Evolutionary conservation across 140 eudicot genomes (phyloP).

Genomic region (Oenanthe javanica): DNA sequence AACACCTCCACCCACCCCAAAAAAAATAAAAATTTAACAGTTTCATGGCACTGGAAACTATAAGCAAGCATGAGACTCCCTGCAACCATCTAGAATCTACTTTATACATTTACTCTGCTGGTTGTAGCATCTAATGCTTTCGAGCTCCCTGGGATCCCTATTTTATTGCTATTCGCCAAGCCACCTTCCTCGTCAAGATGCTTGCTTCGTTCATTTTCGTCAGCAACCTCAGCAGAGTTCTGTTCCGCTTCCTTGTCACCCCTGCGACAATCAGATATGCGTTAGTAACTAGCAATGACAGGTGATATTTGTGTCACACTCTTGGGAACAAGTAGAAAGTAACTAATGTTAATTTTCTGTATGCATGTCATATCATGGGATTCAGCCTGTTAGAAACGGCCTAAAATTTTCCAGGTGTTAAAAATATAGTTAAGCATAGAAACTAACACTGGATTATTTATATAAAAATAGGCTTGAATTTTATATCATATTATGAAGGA

Average conservation of each 20-base stretch:
- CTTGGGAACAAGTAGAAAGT: neutral
- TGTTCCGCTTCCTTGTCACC: slow-evolving; percentile 47
- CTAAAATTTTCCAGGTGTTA: neutral
- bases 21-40: too few relatives aligned
- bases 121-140: slow-evolving; percentile 18
- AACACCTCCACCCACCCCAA: too few relatives aligned
- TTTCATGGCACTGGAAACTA: too few relatives aligned
- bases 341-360: neutral
- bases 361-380: neutral
- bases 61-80: too few relatives aligned
- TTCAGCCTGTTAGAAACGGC: neutral
- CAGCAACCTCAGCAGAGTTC: slow-evolving; percentile 32
- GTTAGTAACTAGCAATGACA: neutral
- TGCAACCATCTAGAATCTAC: neutral
- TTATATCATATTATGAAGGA: neutral
- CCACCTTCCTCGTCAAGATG: slow-evolving; percentile 47
- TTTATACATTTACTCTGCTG: neutral
- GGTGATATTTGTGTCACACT: neutral
- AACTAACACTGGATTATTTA: neutral
- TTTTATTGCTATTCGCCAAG: slow-evolving; percentile 1
- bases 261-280: slow-evolving; percentile 29
- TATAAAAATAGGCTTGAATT: neutral
- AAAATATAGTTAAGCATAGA: neutral
- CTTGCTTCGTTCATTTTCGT: slow-evolving; percentile 32
- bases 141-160: slow-evolving; percentile 14